A percentile compares a stretch with the other conserved stretches of the same genome.
These are phyloP conservation scores for Xylaria sp. DNA, from an alignment of 2,329 filamentous ascomycete genomes.

Conservation along the genomic window DNA sequence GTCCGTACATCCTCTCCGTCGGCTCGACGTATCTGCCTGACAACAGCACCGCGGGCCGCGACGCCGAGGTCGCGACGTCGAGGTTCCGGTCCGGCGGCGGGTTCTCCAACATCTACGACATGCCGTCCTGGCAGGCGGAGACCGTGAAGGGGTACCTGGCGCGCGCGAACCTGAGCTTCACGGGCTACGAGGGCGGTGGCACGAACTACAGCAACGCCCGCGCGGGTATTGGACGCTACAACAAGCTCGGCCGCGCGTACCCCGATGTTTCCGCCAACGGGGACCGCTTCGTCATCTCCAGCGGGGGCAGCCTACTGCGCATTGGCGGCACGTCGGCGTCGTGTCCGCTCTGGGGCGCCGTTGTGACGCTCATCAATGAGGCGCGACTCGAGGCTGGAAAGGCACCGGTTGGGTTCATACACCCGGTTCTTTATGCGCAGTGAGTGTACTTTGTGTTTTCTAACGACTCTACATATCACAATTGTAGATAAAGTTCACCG, in stretches of 20 bases:
- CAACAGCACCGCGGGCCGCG: conserved; percentile 28
- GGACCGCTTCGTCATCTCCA: conserved; percentile 51
- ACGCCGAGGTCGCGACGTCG: conserved; percentile 28
- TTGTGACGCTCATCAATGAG: conserved; percentile 63
- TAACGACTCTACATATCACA: too few species aligned
- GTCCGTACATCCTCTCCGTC: conserved; percentile 63
- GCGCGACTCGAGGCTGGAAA: conserved; percentile 59
- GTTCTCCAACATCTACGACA: conserved; percentile 35
- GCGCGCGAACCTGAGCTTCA: conserved; percentile 41
- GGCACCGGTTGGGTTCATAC: conserved; percentile 62
- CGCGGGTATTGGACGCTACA: conserved; percentile 53
- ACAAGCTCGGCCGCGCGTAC: conserved; percentile 59
- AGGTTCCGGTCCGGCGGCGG: conserved; percentile 34
- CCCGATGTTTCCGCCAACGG: conserved; percentile 61
- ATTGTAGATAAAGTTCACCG: not conserved
- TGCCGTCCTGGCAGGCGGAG: conserved; percentile 27
- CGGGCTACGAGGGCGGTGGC: conserved; percentile 49
- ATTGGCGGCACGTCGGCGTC: conserved; percentile 64
- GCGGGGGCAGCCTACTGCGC: conserved; percentile 50
- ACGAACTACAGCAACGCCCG: conserved; percentile 51
- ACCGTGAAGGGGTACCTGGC: conserved; percentile 21
- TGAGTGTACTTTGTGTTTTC: conserved; percentile 1
- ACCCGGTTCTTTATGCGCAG: conserved; percentile 61
- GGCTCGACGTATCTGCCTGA: conserved; percentile 50
- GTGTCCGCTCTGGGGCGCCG: conserved; percentile 59